phyloP scores from a whole-genome alignment of 2,329 filamentous ascomycete genomes.

The Acarospora socialis region DNA sequence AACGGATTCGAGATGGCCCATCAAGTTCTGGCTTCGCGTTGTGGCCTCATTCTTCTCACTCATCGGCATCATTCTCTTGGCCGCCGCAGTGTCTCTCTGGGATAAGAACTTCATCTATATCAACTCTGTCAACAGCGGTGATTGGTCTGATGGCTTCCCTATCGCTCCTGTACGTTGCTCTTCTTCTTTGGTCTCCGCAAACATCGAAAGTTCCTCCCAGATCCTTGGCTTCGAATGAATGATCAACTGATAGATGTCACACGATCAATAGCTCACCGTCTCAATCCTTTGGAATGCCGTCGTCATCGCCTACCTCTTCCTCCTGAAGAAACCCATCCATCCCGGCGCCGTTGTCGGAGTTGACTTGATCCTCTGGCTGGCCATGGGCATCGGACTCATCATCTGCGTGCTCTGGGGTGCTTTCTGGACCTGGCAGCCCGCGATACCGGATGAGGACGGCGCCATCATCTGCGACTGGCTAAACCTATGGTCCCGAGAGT shows the following conservation, averaged over 20 bases:
- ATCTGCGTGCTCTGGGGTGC: slow-evolving; percentile 11
- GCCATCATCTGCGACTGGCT: slow-evolving; percentile 6
- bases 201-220: not conserved
- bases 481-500: slow-evolving; percentile 10
- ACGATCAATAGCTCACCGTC: slow-evolving; percentile 11
- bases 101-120: slow-evolving; percentile 8
- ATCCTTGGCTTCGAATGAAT: not conserved
- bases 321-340: slow-evolving; percentile 10
- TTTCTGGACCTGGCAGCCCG: slow-evolving; percentile 13
- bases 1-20: slow-evolving; percentile 10
- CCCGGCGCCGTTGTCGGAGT: slow-evolving; percentile 11
- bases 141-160: slow-evolving; percentile 13
- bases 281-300: slow-evolving; percentile 11
- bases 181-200: not conserved
- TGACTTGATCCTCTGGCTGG: slow-evolving; percentile 12
- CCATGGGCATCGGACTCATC: slow-evolving; percentile 9
- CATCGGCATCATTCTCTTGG: slow-evolving; percentile 12
- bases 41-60: slow-evolving; percentile 11
- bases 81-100: slow-evolving; percentile 5
- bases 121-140: slow-evolving; percentile 9
- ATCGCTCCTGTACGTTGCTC: slow-evolving; percentile 11
- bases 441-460: slow-evolving; percentile 6
- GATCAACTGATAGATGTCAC: too few relatives aligned
- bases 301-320: slow-evolving; percentile 8
- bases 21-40: slow-evolving; percentile 10